These are phyloP conservation scores for Erigeron philadelphicus DNA, from an alignment of 140 eudicot species.

Conservation along the genomic window DNA sequence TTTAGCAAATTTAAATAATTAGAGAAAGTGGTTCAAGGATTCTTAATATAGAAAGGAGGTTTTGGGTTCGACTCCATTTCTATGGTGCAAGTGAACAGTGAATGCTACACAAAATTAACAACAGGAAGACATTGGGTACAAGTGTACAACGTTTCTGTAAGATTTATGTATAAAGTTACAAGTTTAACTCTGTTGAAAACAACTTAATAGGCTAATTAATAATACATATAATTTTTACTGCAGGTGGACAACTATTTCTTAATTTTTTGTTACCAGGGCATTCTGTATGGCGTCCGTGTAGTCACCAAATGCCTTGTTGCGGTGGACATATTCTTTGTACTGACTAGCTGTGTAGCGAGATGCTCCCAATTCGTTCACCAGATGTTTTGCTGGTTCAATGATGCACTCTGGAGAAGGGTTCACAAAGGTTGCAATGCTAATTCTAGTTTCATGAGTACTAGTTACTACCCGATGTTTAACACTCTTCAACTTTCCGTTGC, in stretches of 20 bases:
- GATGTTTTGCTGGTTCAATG: conserved; percentile 35
- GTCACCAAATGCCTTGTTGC: conserved; percentile 33
- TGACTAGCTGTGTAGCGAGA: conserved; percentile 27
- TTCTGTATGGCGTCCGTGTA: conserved; percentile 29
- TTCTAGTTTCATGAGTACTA: conserved; percentile 24
- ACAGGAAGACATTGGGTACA: no score
- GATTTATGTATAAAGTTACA: no score
- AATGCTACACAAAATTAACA: no score
- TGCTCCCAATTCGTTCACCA: conserved; percentile 34
- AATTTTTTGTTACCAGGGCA: conserved; percentile 15
- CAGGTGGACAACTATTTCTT: not conserved
- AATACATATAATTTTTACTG: conserved; percentile 3
- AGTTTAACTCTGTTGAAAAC: no score
- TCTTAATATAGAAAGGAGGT: no score
- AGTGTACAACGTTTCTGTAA: no score
- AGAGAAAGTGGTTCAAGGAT: no score
- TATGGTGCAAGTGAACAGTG: no score
- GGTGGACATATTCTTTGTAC: conserved; percentile 29
- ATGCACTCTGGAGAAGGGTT: conserved; percentile 37
- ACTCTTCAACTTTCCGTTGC: conserved; percentile 39
- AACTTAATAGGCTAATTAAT: not conserved
- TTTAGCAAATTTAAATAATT: no score
- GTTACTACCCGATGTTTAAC: conserved; percentile 37
- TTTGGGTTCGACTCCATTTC: no score
- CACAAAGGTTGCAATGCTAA: conserved; percentile 37